These are phyloP conservation scores for Lodderomyces orthopsilosis DNA, from an alignment of 1,139 yeast species.

Conservation along the genomic window DNA sequence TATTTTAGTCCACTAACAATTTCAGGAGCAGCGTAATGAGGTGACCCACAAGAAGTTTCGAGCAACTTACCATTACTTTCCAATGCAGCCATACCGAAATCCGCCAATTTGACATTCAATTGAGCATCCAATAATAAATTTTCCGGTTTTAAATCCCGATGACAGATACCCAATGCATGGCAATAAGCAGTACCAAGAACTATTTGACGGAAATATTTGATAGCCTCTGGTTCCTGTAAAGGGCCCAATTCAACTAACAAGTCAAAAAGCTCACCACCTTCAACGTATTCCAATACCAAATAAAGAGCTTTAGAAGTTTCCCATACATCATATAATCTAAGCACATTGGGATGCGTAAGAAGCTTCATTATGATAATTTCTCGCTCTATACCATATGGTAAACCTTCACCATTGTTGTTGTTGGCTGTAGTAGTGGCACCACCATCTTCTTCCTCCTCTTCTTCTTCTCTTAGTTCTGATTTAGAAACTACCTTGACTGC, in stretches of 20 bases:
- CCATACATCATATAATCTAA: conserved; percentile 79
- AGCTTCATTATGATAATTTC: conserved; percentile 82
- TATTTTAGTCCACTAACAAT: conserved; percentile 74
- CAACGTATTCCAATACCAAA: conserved; percentile 74
- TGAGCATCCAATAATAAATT: conserved; percentile 65
- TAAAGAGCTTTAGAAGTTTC: conserved; percentile 75
- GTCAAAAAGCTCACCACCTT: conserved; percentile 81
- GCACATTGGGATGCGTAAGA: conserved; percentile 71
- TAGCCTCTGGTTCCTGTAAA: conserved; percentile 70
- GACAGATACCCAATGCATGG: conserved; percentile 78
- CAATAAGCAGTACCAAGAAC: conserved; percentile 78
- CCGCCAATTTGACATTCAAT: conserved; percentile 73
- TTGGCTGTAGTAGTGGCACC: conserved; percentile 17
- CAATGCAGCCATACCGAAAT: conserved; percentile 85
- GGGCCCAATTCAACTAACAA: conserved; percentile 78
- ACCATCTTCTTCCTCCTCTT: conserved; percentile 8
- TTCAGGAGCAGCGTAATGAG: conserved; percentile 87
- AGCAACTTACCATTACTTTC: conserved; percentile 68
- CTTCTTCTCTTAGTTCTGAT: conserved; percentile 47
- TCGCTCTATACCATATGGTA: conserved; percentile 79
- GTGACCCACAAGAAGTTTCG: conserved; percentile 82
- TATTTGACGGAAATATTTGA: conserved; percentile 72
- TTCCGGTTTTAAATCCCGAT: conserved; percentile 80
- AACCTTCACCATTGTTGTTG: conserved; percentile 43
- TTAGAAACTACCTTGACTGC: conserved; percentile 82